phyloP scores from a whole-genome alignment of 148 eudicot genomes.

The Diospyros kaki region DNA sequence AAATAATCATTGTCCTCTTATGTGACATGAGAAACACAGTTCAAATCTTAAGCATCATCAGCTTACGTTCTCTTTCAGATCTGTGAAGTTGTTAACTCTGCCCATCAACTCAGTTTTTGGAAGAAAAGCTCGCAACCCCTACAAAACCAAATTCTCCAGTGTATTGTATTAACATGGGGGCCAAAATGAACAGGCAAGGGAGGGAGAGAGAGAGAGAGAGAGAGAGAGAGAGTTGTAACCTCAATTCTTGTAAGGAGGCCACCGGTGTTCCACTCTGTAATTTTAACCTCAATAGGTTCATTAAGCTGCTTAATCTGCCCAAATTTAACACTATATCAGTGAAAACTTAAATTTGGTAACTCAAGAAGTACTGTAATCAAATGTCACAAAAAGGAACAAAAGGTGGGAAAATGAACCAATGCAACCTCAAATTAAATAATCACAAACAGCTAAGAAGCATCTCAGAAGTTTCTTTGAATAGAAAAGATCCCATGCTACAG shows the following conservation, averaged over 20 bases:
- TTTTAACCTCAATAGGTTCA: conserved; percentile 74
- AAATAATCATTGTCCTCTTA: background rate
- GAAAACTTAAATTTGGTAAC: background rate
- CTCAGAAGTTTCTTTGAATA: background rate
- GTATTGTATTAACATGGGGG: background rate
- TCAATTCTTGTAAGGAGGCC: conserved; percentile 91
- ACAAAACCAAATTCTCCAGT: conserved; percentile 22
- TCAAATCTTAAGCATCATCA: background rate
- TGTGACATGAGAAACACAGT: background rate
- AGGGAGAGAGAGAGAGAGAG: no score
- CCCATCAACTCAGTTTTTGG: conserved; percentile 83
- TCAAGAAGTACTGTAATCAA: no score
- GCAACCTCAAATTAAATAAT: background rate
- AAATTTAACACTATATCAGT: conserved; percentile 7
- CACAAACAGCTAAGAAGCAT: background rate
- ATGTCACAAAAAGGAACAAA: background rate
- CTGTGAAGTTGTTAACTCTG: conserved; percentile 61
- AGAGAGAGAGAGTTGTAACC: conserved; percentile 36
- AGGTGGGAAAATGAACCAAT: background rate
- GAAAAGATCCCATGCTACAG: background rate
- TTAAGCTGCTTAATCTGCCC: conserved; percentile 79
- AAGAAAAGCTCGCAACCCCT: conserved; percentile 93
- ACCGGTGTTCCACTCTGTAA: conserved; percentile 93
- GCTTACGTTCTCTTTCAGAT: conserved; percentile 78
- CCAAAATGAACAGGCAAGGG: conserved; percentile 1